Percentiles rank a stretch among this genome's conserved stretches.
Evolutionary conservation across 768 basidiomycete genomes (phyloP).

Genomic region (Russula earlei): DNA sequence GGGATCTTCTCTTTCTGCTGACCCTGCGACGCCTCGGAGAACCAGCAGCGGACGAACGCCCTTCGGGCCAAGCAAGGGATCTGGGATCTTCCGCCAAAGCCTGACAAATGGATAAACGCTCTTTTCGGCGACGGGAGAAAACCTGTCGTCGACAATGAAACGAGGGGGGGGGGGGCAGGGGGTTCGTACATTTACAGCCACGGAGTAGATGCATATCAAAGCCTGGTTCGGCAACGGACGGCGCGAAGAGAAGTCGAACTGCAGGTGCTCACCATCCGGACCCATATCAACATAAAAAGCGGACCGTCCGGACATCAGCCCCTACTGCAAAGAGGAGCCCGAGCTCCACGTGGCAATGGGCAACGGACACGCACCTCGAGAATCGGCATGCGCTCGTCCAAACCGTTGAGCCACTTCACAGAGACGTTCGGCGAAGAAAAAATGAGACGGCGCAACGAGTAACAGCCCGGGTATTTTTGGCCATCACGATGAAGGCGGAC

Average conservation of each 20-base stretch:
- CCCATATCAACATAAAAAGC: slow-evolving; percentile 36
- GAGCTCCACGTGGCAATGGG: neutral
- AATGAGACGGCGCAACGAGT: slow-evolving; percentile 45
- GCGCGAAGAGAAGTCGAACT: neutral
- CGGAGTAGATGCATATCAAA: slow-evolving; percentile 44
- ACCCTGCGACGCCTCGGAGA: slow-evolving; percentile 58
- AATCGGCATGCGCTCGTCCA: slow-evolving; percentile 33
- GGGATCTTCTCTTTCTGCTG: neutral
- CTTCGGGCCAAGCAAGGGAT: slow-evolving; percentile 63
- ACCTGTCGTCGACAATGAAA: too few relatives aligned
- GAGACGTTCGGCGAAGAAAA: slow-evolving; percentile 53
- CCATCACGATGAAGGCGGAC: neutral
- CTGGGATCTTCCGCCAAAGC: slow-evolving; percentile 34
- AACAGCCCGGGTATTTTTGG: slow-evolving; percentile 49
- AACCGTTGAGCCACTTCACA: slow-evolving; percentile 50
- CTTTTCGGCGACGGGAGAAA: too few relatives aligned
- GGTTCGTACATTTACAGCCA: slow-evolving; percentile 42
- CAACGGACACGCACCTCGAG: neutral
- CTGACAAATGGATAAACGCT: too few relatives aligned
- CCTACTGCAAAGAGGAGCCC: too few relatives aligned
- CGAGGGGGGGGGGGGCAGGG: too few relatives aligned
- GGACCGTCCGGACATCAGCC: neutral
- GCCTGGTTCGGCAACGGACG: slow-evolving; percentile 25
- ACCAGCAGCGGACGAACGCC: slow-evolving; percentile 51
- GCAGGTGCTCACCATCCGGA: slow-evolving; percentile 44